Conservation (phyloP, 306 rosid species). For the Gynostemma pentaphyllum region DNA sequence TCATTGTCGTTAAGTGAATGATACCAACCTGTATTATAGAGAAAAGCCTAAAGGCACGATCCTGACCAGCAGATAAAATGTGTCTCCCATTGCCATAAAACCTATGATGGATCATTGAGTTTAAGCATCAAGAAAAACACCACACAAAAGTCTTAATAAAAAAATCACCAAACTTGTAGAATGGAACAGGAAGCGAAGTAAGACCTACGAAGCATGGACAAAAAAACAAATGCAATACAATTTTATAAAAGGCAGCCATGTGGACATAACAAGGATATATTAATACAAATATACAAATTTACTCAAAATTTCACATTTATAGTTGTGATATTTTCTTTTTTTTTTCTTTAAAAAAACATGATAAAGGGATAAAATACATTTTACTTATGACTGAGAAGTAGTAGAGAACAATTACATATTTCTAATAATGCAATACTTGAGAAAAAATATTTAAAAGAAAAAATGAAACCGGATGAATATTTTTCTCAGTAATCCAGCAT, state of each 20-base stretch:
- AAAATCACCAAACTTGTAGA: neutral
- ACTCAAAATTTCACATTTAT: too few species aligned
- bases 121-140: neutral
- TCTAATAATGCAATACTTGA: too few species aligned
- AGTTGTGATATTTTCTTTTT: too few species aligned
- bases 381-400: too few species aligned
- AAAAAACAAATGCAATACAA: neutral
- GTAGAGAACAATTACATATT: too few species aligned
- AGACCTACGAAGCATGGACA: neutral
- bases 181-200: neutral
- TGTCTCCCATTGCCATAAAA: slow-evolving; percentile 96
- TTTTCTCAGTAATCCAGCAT: too few species aligned
- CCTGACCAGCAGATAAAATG: slow-evolving; percentile 96
- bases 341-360: too few species aligned
- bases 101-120: slow-evolving; percentile 31
- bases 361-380: too few species aligned
- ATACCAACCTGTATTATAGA: slow-evolving; percentile 79
- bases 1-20: too few species aligned
- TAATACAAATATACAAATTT: neutral
- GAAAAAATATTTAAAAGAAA: too few species aligned
- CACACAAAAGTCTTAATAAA: neutral
- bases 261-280: neutral
- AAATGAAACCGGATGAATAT: too few species aligned
- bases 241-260: neutral
- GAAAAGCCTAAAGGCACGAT: slow-evolving; percentile 92